Evolutionary conservation across 2,329 filamentous ascomycete species (phyloP).

Genomic region (Phialophora macrospora): DNA sequence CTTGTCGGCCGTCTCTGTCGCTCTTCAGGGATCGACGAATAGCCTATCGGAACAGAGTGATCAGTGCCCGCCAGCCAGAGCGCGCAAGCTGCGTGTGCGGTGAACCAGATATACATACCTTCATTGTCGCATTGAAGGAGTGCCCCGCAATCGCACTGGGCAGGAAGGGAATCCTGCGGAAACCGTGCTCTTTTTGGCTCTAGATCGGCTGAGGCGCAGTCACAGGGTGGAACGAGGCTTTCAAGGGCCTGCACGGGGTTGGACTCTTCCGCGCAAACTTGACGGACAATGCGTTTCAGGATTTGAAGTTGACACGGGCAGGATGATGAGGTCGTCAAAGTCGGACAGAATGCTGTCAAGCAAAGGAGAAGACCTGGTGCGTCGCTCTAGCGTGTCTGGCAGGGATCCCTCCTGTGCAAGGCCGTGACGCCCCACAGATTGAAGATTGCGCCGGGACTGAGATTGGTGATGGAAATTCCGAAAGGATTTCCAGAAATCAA

Average conservation of each 20-base stretch:
- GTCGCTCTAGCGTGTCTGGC: conserved; percentile 10
- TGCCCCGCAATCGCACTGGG: conserved; percentile 31
- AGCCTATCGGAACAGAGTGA: conserved; percentile 57
- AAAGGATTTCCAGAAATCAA: conserved; percentile 13
- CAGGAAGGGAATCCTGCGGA: conserved; percentile 14
- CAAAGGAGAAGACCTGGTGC: conserved; percentile 20
- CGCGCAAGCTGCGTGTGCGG: conserved; percentile 2
- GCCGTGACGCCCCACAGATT: conserved; percentile 1
- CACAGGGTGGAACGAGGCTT: conserved; percentile 32
- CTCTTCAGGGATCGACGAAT: conserved; percentile 88
- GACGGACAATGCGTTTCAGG: conserved; percentile 27
- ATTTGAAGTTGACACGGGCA: conserved; percentile 19
- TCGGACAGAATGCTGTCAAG: conserved; percentile 4
- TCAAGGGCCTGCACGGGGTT: conserved; percentile 24
- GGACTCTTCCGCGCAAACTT: conserved; percentile 18
- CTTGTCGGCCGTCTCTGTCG: conserved; percentile 70
- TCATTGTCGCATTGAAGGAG: conserved; percentile 36
- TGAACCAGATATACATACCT: conserved; percentile 29
- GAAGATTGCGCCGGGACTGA: background rate
- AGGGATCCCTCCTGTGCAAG: conserved; percentile 9
- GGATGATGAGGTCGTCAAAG: conserved; percentile 12
- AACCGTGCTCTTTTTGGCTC: conserved; percentile 24
- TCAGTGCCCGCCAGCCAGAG: conserved; percentile 11
- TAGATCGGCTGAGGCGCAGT: conserved; percentile 31
- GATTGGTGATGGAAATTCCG: background rate